Conservation (phyloP, 2,329 filamentous ascomycete species). For the Claviceps capensis region DNA sequence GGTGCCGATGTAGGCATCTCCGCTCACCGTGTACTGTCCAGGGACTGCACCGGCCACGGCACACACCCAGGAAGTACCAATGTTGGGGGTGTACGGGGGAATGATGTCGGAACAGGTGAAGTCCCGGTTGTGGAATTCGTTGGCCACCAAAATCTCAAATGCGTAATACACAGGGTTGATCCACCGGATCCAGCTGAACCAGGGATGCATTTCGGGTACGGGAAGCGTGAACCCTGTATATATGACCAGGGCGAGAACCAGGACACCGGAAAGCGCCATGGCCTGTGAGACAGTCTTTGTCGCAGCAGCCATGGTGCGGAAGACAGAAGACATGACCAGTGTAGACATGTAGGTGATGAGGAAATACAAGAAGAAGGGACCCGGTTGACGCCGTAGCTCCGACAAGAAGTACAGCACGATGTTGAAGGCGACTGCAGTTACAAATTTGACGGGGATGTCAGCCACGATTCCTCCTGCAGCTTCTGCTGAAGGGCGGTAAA, state of each 20-base stretch:
- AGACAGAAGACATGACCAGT: constrained; percentile 63
- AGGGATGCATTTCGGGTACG: constrained; percentile 48
- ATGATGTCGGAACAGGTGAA: constrained; percentile 42
- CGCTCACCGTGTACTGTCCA: constrained; percentile 40
- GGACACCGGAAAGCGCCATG: constrained; percentile 36
- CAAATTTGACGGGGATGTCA: constrained; percentile 45
- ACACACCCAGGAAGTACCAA: constrained; percentile 38
- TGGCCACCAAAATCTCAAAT: constrained; percentile 59
- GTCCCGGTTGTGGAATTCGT: constrained; percentile 50
- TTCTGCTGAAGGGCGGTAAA: constrained; percentile 38
- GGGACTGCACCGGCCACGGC: constrained; percentile 38
- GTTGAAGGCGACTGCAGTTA: constrained; percentile 36
- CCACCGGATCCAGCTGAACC: constrained; percentile 66
- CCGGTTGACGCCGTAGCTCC: constrained; percentile 40
- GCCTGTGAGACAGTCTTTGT: constrained; percentile 52
- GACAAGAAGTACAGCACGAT: constrained; percentile 44
- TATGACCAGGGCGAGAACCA: constrained; percentile 48
- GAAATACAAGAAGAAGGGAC: constrained; percentile 64
- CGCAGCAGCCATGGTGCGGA: constrained; percentile 57
- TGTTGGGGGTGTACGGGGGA: constrained; percentile 29
- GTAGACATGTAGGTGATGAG: constrained; percentile 55
- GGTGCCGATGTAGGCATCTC: constrained; percentile 44
- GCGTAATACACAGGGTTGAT: constrained; percentile 61
- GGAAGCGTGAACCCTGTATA: constrained; percentile 44
- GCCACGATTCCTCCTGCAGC: constrained; percentile 39